Conservation (phyloP, 208 protist genomes). For the Entamoeba dispar region DNA sequence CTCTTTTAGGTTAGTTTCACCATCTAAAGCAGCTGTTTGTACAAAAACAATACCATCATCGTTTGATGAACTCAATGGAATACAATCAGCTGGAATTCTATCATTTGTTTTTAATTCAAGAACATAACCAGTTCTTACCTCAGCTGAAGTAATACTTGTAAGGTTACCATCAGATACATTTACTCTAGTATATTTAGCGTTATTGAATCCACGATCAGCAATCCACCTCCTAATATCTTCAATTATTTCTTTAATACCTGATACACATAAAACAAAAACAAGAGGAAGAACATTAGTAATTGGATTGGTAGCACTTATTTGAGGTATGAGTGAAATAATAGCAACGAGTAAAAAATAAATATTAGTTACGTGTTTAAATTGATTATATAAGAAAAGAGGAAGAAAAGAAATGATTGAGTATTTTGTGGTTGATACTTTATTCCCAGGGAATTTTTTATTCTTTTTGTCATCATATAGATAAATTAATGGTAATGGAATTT, state of each 20-base stretch:
- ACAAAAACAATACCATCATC: background rate
- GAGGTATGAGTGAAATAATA: background rate
- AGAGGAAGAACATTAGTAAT: slow-evolving; percentile 2
- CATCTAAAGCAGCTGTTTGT: slow-evolving; percentile 20
- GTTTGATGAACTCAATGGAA: background rate
- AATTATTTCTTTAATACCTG: slow-evolving; percentile 11
- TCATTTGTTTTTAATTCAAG: background rate
- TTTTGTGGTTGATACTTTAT: background rate
- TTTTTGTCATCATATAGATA: background rate
- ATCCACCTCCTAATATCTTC: slow-evolving; percentile 8
- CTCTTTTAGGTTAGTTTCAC: slow-evolving; percentile 18
- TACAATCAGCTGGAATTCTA: background rate
- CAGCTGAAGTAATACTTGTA: background rate
- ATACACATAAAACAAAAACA: slow-evolving; percentile 8
- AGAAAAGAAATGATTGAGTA: slow-evolving; percentile 6
- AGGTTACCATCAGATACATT: background rate
- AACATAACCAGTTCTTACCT: background rate
- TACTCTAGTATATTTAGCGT: background rate
- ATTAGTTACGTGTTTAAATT: slow-evolving; percentile 13
- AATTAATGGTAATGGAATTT: background rate
- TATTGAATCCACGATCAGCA: background rate
- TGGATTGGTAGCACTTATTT: background rate
- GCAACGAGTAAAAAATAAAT: slow-evolving; percentile 16
- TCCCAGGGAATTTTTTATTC: background rate
- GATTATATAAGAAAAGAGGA: background rate